Evolutionary conservation across 2,329 filamentous ascomycete species (phyloP).

Genomic region (Aspergillus sp.): DNA sequence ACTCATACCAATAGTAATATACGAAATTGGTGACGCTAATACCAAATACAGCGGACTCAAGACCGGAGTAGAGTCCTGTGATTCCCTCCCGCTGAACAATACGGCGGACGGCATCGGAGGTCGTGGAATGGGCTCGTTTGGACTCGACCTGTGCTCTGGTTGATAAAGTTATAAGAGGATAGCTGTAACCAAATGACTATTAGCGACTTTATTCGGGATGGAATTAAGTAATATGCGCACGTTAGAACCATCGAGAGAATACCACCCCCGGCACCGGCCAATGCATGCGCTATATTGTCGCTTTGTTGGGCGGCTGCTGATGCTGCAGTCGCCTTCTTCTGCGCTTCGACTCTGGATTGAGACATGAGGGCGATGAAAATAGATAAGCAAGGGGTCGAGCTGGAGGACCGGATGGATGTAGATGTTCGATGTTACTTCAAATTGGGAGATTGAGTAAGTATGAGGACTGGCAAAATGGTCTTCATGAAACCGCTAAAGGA

Average conservation of each 20-base stretch:
- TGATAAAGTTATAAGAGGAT: conserved; percentile 94
- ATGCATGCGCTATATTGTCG: conserved; percentile 93
- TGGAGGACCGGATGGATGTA: neutral
- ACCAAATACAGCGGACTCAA: conserved; percentile 92
- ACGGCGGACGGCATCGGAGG: conserved; percentile 73
- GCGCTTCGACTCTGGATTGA: conserved; percentile 31
- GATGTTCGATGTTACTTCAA: no score
- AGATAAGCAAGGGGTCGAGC: neutral
- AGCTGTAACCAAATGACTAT: conserved; percentile 49
- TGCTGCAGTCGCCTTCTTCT: conserved; percentile 38
- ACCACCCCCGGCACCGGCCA: conserved; percentile 88
- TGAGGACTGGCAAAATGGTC: no score
- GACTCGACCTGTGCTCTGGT: conserved; percentile 98
- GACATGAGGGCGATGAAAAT: conserved; percentile 28
- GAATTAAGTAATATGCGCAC: conserved; percentile 43
- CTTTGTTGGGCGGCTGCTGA: conserved; percentile 73
- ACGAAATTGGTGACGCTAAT: conserved; percentile 99
- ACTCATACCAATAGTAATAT: conserved; percentile 99
- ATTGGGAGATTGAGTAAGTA: no score
- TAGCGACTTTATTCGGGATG: conserved; percentile 3
- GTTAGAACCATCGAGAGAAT: conserved; percentile 94
- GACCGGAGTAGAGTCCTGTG: conserved; percentile 81
- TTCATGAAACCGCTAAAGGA: no score
- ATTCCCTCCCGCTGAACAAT: conserved; percentile 92
- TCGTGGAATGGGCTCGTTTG: conserved; percentile 80